Evolutionary conservation across 768 basidiomycete genomes (phyloP), one percentile per base, ranked within the genome.

Genomic region (Suillus fuscotomentosus): DNA sequence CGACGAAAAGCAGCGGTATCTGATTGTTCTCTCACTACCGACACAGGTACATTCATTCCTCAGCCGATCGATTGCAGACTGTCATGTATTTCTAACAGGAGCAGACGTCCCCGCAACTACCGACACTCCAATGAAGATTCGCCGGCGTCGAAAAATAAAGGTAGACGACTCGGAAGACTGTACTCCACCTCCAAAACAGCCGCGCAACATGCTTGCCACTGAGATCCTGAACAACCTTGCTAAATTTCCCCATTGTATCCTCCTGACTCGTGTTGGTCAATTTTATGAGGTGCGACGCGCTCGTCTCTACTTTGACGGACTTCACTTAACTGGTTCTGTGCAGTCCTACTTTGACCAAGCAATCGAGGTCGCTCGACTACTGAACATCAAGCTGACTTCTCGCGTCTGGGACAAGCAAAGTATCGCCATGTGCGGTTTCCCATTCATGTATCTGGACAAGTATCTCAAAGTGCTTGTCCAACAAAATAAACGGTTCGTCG

Each of bases 331-430:
- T 60, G 27, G 31, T 54, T 36, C 22, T 36, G 0, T 14, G 61
- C 45, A 98, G 95, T 96, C 96, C 0, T 97, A 97, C 75, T 98
- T 97, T 69, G 90, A 92, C 47, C 96, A 96, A 82, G 95, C 95
- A 9, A 77, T 80, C 15, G 88, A 91, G 65, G 87, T 98, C 7
- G 82, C 94, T 5, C 82, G 80, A 38, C 78, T 95, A 17, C 83
- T 97, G 13, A 87, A 86, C 68, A 95, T 97, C 77, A 96, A 94
- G 70, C 80, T 95, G 27, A 89, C 94, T 3, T 85, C 86, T 64
- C 85, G 89, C 65, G 84, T 85, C 70, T 93, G 91, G 92, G 85
- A 85, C 66, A 87, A 84, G 20, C 79, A 83, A 17, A 83, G 84
- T 48, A 81, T 94, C 50, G 82, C 85, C 11, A 97, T 98, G 89